These are phyloP conservation scores for Gorgonomyces haynaldii DNA, from an alignment of 192 early-diverging fungal genomes.

Conservation along the genomic window DNA sequence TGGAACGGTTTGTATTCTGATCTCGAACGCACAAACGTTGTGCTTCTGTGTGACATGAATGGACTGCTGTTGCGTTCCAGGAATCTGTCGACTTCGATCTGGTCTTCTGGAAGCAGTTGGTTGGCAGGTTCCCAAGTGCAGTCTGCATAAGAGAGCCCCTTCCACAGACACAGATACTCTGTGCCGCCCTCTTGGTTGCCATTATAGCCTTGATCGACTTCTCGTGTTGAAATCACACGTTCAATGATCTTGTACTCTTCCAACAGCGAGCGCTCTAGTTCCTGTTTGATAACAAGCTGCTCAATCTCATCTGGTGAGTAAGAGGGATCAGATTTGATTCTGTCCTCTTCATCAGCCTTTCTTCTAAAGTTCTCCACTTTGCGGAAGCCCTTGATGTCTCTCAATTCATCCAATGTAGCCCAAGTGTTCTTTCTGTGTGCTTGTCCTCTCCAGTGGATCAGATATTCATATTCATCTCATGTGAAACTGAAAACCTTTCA, in stretches of 20 bases:
- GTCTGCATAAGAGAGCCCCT: slow-evolving; percentile 72
- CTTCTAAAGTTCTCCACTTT: slow-evolving; percentile 82
- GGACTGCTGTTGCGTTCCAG: slow-evolving; percentile 64
- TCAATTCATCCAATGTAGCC: slow-evolving; percentile 59
- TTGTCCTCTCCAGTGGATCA: slow-evolving; percentile 91
- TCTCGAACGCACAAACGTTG: slow-evolving; percentile 41
- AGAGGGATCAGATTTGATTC: slow-evolving; percentile 49
- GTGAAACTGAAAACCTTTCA: slow-evolving; percentile 3
- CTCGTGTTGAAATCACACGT: slow-evolving; percentile 67
- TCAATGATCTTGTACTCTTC: slow-evolving; percentile 82
- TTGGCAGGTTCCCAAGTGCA: slow-evolving; percentile 83
- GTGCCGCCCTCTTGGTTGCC: slow-evolving; percentile 29
- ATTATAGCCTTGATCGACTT: slow-evolving; percentile 17
- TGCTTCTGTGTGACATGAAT: slow-evolving; percentile 59
- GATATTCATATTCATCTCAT: slow-evolving; percentile 48
- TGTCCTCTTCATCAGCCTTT: slow-evolving; percentile 44
- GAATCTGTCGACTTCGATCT: slow-evolving; percentile 76
- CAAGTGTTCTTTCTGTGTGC: slow-evolving; percentile 88
- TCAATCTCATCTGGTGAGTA: slow-evolving; percentile 81
- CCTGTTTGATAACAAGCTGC: slow-evolving; percentile 69
- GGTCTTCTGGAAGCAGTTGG: slow-evolving; percentile 53
- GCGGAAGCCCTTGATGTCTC: slow-evolving; percentile 58
- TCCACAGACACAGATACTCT: slow-evolving; percentile 94
- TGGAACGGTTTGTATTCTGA: slow-evolving; percentile 66
- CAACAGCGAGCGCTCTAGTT: slow-evolving; percentile 66